These are phyloP conservation scores for Neurospora discreta DNA, from an alignment of 495 filamentous ascomycete species.

Conservation along the genomic window DNA sequence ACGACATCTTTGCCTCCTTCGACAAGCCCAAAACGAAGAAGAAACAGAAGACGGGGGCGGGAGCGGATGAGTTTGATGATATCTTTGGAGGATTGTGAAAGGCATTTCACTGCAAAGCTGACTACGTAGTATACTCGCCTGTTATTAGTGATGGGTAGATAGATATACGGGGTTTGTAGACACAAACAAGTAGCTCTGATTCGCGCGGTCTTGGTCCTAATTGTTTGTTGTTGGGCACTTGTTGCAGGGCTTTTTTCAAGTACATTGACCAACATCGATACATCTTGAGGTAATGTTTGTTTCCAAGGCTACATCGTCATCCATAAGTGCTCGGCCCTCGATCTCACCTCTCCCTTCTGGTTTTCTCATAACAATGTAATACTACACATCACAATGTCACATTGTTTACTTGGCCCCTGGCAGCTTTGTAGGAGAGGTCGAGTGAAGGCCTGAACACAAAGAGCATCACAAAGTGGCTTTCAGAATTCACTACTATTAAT, in stretches of 20 bases:
- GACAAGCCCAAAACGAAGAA: slow-evolving; percentile 14
- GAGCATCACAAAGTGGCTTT: neutral
- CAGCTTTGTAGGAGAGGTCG: neutral
- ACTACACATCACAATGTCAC: no score
- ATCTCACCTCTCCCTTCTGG: no score
- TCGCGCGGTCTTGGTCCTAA: no score
- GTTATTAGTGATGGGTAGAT: neutral
- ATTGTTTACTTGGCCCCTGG: no score
- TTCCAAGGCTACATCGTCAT: no score
- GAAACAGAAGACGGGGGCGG: slow-evolving; percentile 4
- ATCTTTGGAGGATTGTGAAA: slow-evolving; percentile 15
- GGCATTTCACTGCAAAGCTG: neutral
- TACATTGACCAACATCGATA: no score
- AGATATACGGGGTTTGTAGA: neutral
- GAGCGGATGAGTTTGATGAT: slow-evolving; percentile 22
- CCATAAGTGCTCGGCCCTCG: no score
- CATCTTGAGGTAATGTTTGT: no score
- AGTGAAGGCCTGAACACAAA: neutral
- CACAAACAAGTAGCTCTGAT: no score
- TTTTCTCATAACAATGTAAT: no score
- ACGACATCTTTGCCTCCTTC: slow-evolving; percentile 22
- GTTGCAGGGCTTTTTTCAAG: no score
- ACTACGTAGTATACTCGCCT: neutral
- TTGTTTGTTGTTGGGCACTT: no score
- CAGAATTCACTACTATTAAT: neutral